Evolutionary conservation across 129 eudicot species (phyloP).

Genomic region (Artemisia annua): DNA sequence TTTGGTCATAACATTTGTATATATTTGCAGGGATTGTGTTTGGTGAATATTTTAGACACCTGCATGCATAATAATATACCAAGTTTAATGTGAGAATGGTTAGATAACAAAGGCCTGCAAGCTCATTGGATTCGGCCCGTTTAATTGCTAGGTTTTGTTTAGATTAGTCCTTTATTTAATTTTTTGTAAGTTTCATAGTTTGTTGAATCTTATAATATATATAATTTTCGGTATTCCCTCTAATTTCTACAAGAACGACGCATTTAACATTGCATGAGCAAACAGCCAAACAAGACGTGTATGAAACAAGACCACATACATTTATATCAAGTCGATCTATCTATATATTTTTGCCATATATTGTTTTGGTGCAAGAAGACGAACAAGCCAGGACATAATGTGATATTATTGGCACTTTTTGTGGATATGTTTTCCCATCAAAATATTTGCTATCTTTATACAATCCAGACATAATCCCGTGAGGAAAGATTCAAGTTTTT

Average conservation of each 20-base stretch:
- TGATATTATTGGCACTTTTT: not conserved
- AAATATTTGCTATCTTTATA: not conserved
- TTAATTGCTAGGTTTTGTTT: no score
- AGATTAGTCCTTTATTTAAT: no score
- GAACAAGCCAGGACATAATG: not conserved
- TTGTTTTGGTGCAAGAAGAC: not conserved
- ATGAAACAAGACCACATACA: constrained; percentile 13
- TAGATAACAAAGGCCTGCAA: no score
- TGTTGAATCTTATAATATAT: no score
- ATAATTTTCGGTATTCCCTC: no score
- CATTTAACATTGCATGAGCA: constrained; percentile 7
- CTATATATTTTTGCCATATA: not conserved
- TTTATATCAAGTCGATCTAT: not conserved
- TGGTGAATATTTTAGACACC: not conserved
- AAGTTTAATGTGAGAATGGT: not conserved
- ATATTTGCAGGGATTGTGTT: constrained; percentile 25
- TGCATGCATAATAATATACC: not conserved
- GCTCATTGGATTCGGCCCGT: no score
- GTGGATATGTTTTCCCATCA: not conserved
- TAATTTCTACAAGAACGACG: no score
- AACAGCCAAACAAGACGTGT: not conserved
- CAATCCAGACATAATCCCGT: no score
- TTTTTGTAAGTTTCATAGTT: no score
- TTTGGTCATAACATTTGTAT: constrained; percentile 26
- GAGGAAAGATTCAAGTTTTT: not conserved